These are phyloP conservation scores for Cornus florida DNA, from an alignment of 148 eudicot genomes.

Conservation along the genomic window DNA sequence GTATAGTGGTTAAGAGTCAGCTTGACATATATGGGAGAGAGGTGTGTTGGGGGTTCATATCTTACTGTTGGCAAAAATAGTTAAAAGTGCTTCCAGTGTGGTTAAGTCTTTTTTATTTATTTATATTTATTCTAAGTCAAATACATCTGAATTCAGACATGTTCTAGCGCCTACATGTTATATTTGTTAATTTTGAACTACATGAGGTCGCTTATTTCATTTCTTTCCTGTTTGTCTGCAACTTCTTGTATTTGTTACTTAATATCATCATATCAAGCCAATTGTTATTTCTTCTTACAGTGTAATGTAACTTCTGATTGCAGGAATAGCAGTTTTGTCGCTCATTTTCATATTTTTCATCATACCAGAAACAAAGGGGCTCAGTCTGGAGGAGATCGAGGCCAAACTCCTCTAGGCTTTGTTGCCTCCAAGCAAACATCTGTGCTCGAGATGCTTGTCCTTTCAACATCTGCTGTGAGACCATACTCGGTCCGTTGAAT, in stretches of 20 bases:
- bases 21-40: too few relatives aligned
- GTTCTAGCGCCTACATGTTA: too few relatives aligned
- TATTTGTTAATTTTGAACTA: neutral
- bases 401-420: conserved; percentile 53
- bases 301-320: conserved; percentile 16
- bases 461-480: neutral
- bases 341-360: conserved; percentile 76
- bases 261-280: too few relatives aligned
- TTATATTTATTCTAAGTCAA: too few relatives aligned
- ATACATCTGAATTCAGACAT: too few relatives aligned
- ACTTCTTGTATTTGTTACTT: too few relatives aligned
- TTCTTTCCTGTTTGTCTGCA: neutral
- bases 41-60: too few relatives aligned
- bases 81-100: neutral
- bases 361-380: conserved; percentile 91
- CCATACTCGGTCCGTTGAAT: neutral
- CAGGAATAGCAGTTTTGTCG: conserved; percentile 75
- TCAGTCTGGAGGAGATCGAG: conserved; percentile 91
- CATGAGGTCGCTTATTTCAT: neutral
- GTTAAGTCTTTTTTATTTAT: neutral
- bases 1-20: too few relatives aligned
- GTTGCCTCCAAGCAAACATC: neutral
- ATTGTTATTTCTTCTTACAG: neutral
- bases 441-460: neutral
- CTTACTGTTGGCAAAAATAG: too few relatives aligned